phyloP scores from a whole-genome alignment of 2,329 filamentous ascomycete species.

The Cytospora schulzeri region DNA sequence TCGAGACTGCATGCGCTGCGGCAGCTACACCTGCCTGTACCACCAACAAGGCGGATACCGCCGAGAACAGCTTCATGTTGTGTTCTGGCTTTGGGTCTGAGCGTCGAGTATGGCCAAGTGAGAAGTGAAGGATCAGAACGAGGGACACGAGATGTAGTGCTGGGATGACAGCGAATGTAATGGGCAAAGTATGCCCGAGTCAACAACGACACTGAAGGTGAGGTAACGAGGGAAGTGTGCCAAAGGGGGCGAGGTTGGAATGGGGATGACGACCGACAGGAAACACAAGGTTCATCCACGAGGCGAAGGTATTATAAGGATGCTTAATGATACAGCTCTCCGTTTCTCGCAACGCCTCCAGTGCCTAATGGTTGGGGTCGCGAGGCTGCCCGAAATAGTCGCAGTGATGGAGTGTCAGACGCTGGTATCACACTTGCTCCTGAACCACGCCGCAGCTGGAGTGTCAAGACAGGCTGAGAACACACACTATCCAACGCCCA shows the following conservation, averaged over 20 bases:
- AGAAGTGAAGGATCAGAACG: not conserved
- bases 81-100: not conserved
- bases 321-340: conserved; percentile 15
- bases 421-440: conserved; percentile 13
- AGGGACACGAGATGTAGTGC: not conserved
- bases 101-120: not conserved
- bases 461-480: conserved; percentile 14
- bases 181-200: conserved; percentile 1
- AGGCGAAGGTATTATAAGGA: conserved; percentile 25
- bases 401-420: conserved; percentile 17
- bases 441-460: conserved; percentile 17
- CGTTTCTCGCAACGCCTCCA: conserved; percentile 9
- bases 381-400: conserved; percentile 19
- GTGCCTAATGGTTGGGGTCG: conserved; percentile 4
- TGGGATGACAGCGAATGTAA: conserved; percentile 12
- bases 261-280: conserved; percentile 6
- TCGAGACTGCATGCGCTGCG: conserved; percentile 37
- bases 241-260: conserved; percentile 15
- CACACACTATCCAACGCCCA: conserved; percentile 21
- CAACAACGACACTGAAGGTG: conserved; percentile 18
- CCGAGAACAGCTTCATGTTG: conserved; percentile 26
- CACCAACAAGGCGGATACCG: conserved; percentile 24
- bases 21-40: conserved; percentile 22
- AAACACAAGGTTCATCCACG: conserved; percentile 14
- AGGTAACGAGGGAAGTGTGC: conserved; percentile 12